Evolutionary conservation across 306 rosid species (phyloP), one percentile per base, ranked within the genome.

Genomic region (Hylodesmum podocarpum): DNA sequence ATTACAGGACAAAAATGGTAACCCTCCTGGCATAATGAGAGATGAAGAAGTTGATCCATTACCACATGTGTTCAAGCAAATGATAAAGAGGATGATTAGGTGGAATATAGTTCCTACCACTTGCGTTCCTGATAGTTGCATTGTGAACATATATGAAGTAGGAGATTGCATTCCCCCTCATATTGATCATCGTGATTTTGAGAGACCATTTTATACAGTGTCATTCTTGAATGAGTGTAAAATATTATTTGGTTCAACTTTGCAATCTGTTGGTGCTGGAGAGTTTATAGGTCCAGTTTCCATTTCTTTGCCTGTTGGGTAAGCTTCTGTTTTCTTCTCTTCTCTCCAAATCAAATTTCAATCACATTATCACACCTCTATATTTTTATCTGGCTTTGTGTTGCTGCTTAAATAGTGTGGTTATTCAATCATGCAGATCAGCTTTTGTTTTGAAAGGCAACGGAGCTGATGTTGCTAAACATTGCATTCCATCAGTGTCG

Each of bases 141-240:
- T 90, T n/a, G 93, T 90, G 19, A 91, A 91, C 44, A 91, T 91
- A 54, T 89, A 87, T 39, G 86, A 91, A 4, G 76, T 82, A 85
- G 93, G 93, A 39, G 89, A 87, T 72, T 91, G 90, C 75, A 91
- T 87, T 80, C 93, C 96, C 15, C 91, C 90, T 55, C 89, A 89
- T 34, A 86, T 91, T 3, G 91, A 89, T 57, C 90, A 89, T 80
- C 90, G 79, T 9, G 93, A 88, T 66, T 91, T 91, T 68, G 43
- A 80, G 19, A 29, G 90, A 62, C 93, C 91, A 2, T 87, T 87
- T 54, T 85, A 82, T 37, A 85, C 88, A 0, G 83, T 90, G 10
- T 88, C 96, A 22, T 72, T 87, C 9, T 58, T 84, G 70, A 66
- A 78, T 1, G 86, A 87, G 58, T 84, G 87, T 55, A 11, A 87